Conservation (phyloP, 805 yeast genomes). For the Saccharomycopsis vini region DNA sequence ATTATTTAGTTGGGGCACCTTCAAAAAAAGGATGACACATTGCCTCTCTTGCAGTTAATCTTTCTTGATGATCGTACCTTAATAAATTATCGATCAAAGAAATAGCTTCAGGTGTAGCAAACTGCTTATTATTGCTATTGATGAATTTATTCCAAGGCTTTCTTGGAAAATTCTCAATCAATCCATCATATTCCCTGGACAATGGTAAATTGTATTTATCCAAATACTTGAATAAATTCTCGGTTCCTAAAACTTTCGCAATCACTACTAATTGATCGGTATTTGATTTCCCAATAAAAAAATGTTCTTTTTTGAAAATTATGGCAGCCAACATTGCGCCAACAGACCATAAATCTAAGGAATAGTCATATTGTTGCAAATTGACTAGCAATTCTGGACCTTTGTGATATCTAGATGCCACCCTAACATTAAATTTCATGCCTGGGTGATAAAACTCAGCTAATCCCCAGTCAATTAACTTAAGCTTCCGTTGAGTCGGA, state of each 20-base stretch:
- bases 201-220: conserved; percentile 62
- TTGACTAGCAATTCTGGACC: conserved; percentile 89
- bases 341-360: conserved; percentile 87
- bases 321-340: conserved; percentile 92
- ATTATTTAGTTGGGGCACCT: background rate
- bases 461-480: conserved; percentile 91
- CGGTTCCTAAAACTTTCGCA: conserved; percentile 80
- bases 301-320: conserved; percentile 83
- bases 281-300: conserved; percentile 85
- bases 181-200: conserved; percentile 67
- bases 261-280: conserved; percentile 88
- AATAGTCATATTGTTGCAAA: conserved; percentile 81
- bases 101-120: conserved; percentile 62
- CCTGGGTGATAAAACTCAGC: conserved; percentile 92
- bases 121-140: conserved; percentile 56
- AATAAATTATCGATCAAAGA: conserved; percentile 75
- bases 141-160: conserved; percentile 83
- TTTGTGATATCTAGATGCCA: conserved; percentile 86
- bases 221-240: conserved; percentile 60
- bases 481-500: conserved; percentile 55
- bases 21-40: conserved; percentile 52
- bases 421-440: conserved; percentile 85
- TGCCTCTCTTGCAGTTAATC: conserved; percentile 84
- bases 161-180: conserved; percentile 59
- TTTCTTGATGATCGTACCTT: conserved; percentile 79